Evolutionary conservation across 495 filamentous ascomycete species (phyloP).

Genomic region (Xylaria cubensis): DNA sequence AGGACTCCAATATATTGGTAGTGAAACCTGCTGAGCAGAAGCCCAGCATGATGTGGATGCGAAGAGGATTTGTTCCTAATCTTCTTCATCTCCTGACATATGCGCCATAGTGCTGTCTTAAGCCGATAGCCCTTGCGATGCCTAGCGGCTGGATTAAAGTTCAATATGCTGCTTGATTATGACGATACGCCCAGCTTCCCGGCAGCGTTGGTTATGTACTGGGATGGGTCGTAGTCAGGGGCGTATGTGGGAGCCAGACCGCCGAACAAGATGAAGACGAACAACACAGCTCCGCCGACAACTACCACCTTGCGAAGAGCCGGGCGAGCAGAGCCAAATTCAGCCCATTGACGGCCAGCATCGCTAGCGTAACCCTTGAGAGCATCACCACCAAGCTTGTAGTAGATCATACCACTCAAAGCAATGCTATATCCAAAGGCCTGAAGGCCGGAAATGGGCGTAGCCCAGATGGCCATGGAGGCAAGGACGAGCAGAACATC

Average conservation of each 20-base stretch:
- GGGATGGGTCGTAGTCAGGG: conserved; percentile 53
- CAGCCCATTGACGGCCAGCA: conserved; percentile 77
- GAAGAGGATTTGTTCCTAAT: neutral
- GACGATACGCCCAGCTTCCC: conserved; percentile 53
- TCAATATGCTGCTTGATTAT: conserved; percentile 17
- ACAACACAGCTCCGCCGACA: conserved; percentile 61
- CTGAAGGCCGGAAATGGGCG: conserved; percentile 80
- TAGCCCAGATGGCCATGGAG: conserved; percentile 89
- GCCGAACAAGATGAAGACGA: conserved; percentile 72
- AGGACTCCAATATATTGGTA: neutral
- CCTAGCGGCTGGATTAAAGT: neutral
- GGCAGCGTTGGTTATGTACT: conserved; percentile 53
- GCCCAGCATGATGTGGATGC: neutral
- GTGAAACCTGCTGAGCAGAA: neutral
- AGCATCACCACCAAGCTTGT: conserved; percentile 90
- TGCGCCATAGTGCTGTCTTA: neutral
- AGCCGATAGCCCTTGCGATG: neutral
- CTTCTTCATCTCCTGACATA: neutral
- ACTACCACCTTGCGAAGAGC: conserved; percentile 77
- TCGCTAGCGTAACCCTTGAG: conserved; percentile 79
- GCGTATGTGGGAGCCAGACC: conserved; percentile 57
- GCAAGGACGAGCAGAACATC: conserved; percentile 92
- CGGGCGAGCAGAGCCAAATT: conserved; percentile 79
- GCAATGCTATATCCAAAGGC: conserved; percentile 95
- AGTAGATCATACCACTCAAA: conserved; percentile 89